Conservation (phyloP, 1,284 basidiomycete species). For the Melampsora occidentalis region DNA sequence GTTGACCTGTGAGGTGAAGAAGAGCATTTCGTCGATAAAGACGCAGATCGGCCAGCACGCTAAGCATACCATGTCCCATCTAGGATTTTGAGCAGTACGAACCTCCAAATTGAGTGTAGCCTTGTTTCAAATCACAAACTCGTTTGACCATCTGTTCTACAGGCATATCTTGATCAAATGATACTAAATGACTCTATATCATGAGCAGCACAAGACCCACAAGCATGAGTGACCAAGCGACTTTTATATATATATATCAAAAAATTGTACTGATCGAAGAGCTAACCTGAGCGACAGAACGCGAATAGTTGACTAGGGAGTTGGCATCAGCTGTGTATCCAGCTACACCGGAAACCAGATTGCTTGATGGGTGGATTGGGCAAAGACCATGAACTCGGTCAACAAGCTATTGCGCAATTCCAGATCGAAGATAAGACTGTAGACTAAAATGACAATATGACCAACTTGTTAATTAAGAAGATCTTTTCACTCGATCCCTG, state of each 20-base stretch:
- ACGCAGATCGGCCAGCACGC: not conserved
- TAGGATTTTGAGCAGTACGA: conserved; percentile 48
- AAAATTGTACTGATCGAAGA: not conserved
- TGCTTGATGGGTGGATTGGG: conserved; percentile 60
- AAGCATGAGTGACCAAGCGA: not conserved
- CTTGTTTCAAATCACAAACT: conserved; percentile 95
- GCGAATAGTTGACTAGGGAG: conserved; percentile 91
- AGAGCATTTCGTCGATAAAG: not conserved
- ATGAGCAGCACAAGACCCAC: not conserved
- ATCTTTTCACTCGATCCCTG: conserved; percentile 97
- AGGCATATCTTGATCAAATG: conserved; percentile 95
- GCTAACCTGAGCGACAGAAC: conserved; percentile 73
- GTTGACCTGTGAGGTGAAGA: conserved; percentile 65
- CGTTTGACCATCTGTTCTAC: conserved; percentile 92
- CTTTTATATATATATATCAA: not conserved
- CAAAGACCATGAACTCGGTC: conserved; percentile 13
- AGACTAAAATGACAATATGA: conserved; percentile 6
- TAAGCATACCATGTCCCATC: not conserved
- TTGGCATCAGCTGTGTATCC: conserved; percentile 96
- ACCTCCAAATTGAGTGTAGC: conserved; percentile 97
- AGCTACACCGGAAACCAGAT: conserved; percentile 90
- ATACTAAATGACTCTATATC: conserved; percentile 66
- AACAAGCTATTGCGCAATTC: not conserved
- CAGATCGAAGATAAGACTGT: no score
- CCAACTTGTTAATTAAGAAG: conserved; percentile 76